Evolutionary conservation across 768 basidiomycete species (phyloP), one percentile per base, ranked within the genome.

Genomic region (Trametes elegans): DNA sequence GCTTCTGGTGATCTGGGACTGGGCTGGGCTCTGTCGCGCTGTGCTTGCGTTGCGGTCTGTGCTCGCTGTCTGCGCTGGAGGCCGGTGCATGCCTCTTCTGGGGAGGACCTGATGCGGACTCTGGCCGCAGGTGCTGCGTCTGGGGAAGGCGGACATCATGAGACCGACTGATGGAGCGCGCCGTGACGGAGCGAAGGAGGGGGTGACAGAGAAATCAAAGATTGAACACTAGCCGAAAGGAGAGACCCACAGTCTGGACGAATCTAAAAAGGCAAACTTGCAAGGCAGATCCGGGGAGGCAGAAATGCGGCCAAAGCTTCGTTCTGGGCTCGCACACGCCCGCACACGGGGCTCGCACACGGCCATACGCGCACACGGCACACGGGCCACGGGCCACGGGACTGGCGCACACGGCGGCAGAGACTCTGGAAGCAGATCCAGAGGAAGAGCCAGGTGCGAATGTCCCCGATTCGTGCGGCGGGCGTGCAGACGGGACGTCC

Each of bases 221-320:
- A n/a, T n/a, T n/a, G n/a, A n/a, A n/a, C n/a, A n/a, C 74, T 74
- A 79, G 74, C 76, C 75, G 76, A 73, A 79, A 71, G 67, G 66
- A 74, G 76, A 71, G 75, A 69, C 66, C 73, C 70, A 72, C 73
- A 77, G 75, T 76, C 74, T 76, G 77, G 73, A 66, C 69, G 67
- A 61, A 71, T 70, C 69, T 62, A 68, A 76, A 76, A 73, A 71
- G 73, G 71, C 68, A 76, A 76, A 67, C 67, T 49, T 35, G 59
- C 55, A 49, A 51, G 57, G 67, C 63, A 62, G 67, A 70, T 55
- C 57, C 63, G 57, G 57, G 65, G 65, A 18, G 28, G 29, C 34
- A 9, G 31, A 46, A 46, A 46, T 21, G 24, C 45, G 29, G 45
- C 29, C 31, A 11, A 32, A 32, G n/a, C n/a, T n/a, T n/a, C n/a